A percentile compares a stretch with the other conserved stretches of the same genome.
These are phyloP conservation scores for Backusella tarrabulga DNA, from an alignment of 192 early-diverging fungal genomes.

Conservation along the genomic window DNA sequence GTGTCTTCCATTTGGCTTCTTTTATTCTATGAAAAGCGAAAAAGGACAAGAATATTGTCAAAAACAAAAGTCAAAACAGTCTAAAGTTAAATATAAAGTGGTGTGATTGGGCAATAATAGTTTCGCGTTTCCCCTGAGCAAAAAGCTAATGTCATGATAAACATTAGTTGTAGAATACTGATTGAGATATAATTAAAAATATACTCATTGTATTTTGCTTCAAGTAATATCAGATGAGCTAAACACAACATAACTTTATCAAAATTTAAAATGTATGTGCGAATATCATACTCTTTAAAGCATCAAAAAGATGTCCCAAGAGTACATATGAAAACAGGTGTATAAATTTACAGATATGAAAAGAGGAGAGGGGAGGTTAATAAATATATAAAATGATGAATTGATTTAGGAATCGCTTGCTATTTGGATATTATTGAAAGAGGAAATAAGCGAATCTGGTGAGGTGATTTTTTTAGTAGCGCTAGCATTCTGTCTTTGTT, in stretches of 20 bases:
- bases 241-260: background rate
- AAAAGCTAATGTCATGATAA: no score
- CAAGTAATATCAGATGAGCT: no score
- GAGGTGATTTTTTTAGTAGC: background rate
- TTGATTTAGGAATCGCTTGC: background rate
- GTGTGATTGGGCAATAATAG: background rate
- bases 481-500: background rate
- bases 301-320: background rate
- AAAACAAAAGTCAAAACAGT: background rate
- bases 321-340: background rate
- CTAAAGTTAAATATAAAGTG: background rate
- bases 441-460: background rate
- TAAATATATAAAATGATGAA: background rate
- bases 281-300: background rate
- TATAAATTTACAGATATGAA: background rate
- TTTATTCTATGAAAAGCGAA: background rate
- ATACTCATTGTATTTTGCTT: no score
- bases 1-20: background rate
- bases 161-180: no score
- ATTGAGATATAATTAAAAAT: no score
- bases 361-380: background rate
- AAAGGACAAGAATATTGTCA: background rate
- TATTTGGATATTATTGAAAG: background rate
- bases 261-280: background rate
- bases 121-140: background rate